A percentile compares a stretch with the other conserved stretches of the same genome.
Evolutionary conservation across 1,284 basidiomycete species (phyloP).

Genomic region (Rhodotorula mucilaginosa): DNA sequence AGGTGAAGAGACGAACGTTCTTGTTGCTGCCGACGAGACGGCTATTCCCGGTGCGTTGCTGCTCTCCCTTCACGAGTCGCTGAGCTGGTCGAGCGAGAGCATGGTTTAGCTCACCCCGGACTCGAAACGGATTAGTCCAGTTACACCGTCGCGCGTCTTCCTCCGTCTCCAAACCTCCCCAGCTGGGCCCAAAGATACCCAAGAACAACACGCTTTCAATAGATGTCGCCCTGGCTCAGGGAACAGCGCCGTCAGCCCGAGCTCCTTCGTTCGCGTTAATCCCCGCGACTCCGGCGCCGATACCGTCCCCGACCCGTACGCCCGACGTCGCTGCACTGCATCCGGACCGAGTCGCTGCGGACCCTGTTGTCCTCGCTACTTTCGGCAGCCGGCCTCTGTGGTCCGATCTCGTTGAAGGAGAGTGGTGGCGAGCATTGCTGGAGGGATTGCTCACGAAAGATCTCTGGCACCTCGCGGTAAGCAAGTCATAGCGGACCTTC

Average conservation of each 20-base stretch:
- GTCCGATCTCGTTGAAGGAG: slow-evolving; percentile 23
- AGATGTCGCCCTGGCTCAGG: slow-evolving; percentile 23
- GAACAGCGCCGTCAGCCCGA: background rate
- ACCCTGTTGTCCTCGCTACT: background rate
- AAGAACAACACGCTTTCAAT: slow-evolving; percentile 16
- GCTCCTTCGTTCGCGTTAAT: slow-evolving; percentile 28
- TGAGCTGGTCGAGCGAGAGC: background rate
- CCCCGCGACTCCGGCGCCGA: slow-evolving; percentile 24
- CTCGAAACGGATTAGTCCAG: background rate
- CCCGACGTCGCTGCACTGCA: slow-evolving; percentile 23
- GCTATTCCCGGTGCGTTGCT: slow-evolving; percentile 4
- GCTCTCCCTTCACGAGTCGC: background rate
- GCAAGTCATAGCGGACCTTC: background rate
- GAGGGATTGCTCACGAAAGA: slow-evolving; percentile 20
- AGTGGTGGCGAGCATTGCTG: slow-evolving; percentile 32
- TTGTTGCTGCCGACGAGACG: slow-evolving; percentile 4
- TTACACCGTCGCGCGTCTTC: slow-evolving; percentile 9
- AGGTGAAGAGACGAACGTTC: background rate
- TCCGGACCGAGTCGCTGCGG: slow-evolving; percentile 12
- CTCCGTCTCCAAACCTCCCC: background rate
- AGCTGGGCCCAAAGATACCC: background rate
- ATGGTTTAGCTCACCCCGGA: background rate
- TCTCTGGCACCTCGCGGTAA: slow-evolving; percentile 31
- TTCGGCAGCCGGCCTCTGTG: background rate
- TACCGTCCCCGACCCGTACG: slow-evolving; percentile 12